These are phyloP conservation scores for Pseudogymnoascus sp. DNA, from an alignment of 2,329 filamentous ascomycete genomes.

Conservation along the genomic window DNA sequence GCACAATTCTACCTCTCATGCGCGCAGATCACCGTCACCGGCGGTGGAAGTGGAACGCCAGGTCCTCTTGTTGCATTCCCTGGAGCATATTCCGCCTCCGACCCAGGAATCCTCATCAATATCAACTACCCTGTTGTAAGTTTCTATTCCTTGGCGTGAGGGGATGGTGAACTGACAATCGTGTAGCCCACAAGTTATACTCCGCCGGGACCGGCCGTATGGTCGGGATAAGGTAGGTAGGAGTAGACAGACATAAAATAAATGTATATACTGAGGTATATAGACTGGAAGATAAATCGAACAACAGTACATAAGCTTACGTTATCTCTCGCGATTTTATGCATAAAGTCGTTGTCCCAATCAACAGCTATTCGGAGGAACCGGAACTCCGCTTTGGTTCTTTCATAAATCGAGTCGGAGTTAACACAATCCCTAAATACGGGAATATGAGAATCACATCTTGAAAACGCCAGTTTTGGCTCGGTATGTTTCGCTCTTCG, in stretches of 20 bases:
- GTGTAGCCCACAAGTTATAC: constrained; percentile 21
- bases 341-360: not conserved
- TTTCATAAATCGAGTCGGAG: not conserved
- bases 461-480: not conserved
- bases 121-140: constrained; percentile 30
- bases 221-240: constrained; percentile 9
- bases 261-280: not conserved
- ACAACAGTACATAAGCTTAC: not conserved
- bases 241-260: not conserved
- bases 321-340: not conserved
- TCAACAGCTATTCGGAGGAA: not conserved
- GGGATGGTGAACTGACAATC: not conserved
- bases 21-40: constrained; percentile 34
- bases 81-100: constrained; percentile 28
- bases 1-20: constrained; percentile 29
- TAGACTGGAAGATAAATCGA: not conserved
- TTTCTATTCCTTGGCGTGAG: not conserved
- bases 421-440: not conserved
- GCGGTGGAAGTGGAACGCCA: constrained; percentile 31
- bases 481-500: not conserved
- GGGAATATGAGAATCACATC: not conserved
- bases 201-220: constrained; percentile 20
- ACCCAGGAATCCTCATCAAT: constrained; percentile 29
- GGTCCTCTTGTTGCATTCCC: constrained; percentile 29
- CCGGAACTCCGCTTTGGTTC: not conserved